Evolutionary conservation across 805 yeast genomes (phyloP), one percentile per base, ranked within the genome.

Genomic region (Maudiozyma bulderi): DNA sequence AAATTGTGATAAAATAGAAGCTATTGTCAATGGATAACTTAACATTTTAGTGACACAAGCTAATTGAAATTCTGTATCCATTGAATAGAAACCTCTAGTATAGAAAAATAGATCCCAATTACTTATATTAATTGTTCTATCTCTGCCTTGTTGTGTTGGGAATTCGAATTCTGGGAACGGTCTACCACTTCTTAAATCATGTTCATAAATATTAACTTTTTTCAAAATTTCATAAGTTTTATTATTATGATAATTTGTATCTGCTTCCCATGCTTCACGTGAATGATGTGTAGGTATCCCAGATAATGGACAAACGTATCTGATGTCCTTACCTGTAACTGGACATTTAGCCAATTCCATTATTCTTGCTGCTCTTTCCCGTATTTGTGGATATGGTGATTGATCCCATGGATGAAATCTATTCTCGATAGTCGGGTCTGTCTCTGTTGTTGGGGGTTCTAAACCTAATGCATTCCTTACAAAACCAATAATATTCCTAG

Each of bases 231-330:
- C 86, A 66, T 85, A 86, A 54, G 73, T 78, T 57, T 81, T 77
- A 29, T 78, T 62, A 28, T 70, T 60, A 59, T 87, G 96, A 65
- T 90, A 90, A 28, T 77, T 80, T 7, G 61, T 71, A 65, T 93
- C 98, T 48, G 71, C 68, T 59, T 82, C 82, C 96, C 97, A 93
- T 1, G 96, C 96, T 55, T 84, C 88, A 61, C 76, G 75, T 20
- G 87, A 81, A 62, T 87, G 95, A 66, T 93, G 99, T 4, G 99
- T 93, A 28, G 99, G 99, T 46, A 93, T 89, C 2, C 99, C 99
- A 5, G 96, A 86, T 49, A 77, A 71, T 1, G 99, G 99, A 70
- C 98, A 93, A 1, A 90, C 86, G 65, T 75, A 93, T 55, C 83
- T 75, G 51, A 93, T 86, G 43, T 84, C 83, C 54, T 81, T 77